Conservation (phyloP, 495 filamentous ascomycete genomes). For the Hypoxylon perforatum region DNA sequence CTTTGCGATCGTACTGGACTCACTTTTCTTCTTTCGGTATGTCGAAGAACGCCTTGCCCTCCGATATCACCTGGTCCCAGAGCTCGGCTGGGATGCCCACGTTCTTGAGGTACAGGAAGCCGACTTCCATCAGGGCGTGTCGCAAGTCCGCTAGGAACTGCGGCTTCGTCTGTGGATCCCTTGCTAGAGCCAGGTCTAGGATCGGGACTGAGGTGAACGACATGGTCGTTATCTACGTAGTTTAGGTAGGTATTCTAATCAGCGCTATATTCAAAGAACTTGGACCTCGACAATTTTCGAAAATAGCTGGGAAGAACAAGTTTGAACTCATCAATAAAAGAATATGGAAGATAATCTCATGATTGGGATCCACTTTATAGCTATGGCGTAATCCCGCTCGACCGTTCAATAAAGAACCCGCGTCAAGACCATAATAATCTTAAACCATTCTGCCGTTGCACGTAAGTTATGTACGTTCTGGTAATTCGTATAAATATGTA, state of each 20-base stretch:
- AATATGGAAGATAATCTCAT: slow-evolving; percentile 15
- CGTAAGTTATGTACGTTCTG: not conserved
- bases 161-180: slow-evolving; percentile 74
- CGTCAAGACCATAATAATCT: too few relatives aligned
- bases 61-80: slow-evolving; percentile 72
- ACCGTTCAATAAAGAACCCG: slow-evolving; percentile 26
- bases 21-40: slow-evolving; percentile 83
- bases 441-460: slow-evolving; percentile 2
- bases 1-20: not conserved
- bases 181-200: slow-evolving; percentile 77
- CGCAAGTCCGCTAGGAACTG: slow-evolving; percentile 77
- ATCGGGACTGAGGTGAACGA: slow-evolving; percentile 84
- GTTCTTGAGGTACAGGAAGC: slow-evolving; percentile 92
- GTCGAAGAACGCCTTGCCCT: slow-evolving; percentile 82
- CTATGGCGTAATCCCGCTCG: slow-evolving; percentile 47
- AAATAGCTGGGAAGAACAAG: too few relatives aligned
- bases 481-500: too few relatives aligned
- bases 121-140: slow-evolving; percentile 86
- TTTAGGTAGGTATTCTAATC: too few relatives aligned
- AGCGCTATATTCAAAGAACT: not conserved
- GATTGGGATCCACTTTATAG: slow-evolving; percentile 33
- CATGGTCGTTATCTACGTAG: slow-evolving; percentile 49
- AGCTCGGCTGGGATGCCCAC: slow-evolving; percentile 77
- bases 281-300: not conserved
- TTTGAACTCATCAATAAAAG: too few relatives aligned